Evolutionary conservation across 345 rosid genomes (phyloP).

Genomic region (Erucastrum elatum): DNA sequence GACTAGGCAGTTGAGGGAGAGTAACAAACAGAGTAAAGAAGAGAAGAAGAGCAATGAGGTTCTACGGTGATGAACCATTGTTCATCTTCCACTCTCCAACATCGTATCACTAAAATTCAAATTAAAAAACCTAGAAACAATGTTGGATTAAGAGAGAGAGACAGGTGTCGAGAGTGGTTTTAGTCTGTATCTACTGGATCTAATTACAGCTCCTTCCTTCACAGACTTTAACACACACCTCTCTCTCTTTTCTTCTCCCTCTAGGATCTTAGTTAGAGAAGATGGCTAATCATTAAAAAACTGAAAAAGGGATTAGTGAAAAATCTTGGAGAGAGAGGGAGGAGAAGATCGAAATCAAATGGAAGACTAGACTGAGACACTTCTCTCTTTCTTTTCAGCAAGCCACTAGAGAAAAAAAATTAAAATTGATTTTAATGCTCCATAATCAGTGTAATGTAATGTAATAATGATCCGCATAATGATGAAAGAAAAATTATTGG

Average conservation of each 20-base stretch:
- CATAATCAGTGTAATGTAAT: background rate
- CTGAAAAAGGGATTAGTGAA: slow-evolving; percentile 13
- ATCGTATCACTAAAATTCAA: slow-evolving; percentile 2
- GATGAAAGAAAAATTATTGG: background rate
- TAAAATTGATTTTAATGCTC: background rate
- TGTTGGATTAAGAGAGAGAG: slow-evolving; percentile 19
- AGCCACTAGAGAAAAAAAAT: background rate
- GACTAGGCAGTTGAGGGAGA: slow-evolving; percentile 38
- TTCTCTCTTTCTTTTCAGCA: slow-evolving; percentile 15
- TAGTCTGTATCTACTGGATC: slow-evolving; percentile 29
- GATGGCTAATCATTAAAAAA: slow-evolving; percentile 11
- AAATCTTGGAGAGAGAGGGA: slow-evolving; percentile 32
- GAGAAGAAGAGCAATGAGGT: slow-evolving; percentile 36
- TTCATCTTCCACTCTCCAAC: slow-evolving; percentile 34
- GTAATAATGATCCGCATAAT: background rate
- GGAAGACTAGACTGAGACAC: slow-evolving; percentile 32
- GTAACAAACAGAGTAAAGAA: slow-evolving; percentile 32
- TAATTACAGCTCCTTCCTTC: slow-evolving; percentile 45
- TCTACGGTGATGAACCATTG: slow-evolving; percentile 66
- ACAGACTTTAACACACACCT: slow-evolving; percentile 38
- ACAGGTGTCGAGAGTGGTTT: slow-evolving; percentile 24
- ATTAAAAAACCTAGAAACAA: slow-evolving; percentile 24
- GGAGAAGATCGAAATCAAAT: slow-evolving; percentile 35
- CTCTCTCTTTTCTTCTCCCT: background rate
- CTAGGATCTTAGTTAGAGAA: slow-evolving; percentile 35